Evolutionary conservation across 2,329 filamentous ascomycete species (phyloP).

Genomic region (Beauveria brongniartii): DNA sequence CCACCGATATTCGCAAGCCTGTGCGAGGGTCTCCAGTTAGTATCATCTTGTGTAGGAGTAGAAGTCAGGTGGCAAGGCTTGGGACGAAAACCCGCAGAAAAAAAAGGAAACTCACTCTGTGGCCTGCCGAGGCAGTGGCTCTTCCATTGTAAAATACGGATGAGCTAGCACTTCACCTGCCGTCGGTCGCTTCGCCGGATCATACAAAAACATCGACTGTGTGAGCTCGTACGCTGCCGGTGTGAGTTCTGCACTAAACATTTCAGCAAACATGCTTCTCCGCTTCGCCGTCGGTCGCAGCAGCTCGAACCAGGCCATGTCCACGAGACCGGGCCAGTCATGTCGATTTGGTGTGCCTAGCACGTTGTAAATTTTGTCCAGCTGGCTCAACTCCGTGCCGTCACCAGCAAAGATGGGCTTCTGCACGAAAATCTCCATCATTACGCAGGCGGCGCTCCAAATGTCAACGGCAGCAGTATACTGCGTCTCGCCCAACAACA

Average conservation of each 20-base stretch:
- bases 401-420: conserved; percentile 93
- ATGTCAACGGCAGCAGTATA: conserved; percentile 89
- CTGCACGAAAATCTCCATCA: conserved; percentile 91
- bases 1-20: conserved; percentile 75
- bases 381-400: conserved; percentile 88
- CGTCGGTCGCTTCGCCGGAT: conserved; percentile 74
- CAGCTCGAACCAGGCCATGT: conserved; percentile 96
- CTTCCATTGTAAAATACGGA: conserved; percentile 78
- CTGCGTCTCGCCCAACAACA: conserved; percentile 83
- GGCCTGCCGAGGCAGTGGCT: conserved; percentile 68
- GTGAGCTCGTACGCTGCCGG: conserved; percentile 78
- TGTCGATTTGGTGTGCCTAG: conserved; percentile 77
- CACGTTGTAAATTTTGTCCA: conserved; percentile 93
- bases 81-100: no score
- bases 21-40: conserved; percentile 21
- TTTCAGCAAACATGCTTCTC: conserved; percentile 70
- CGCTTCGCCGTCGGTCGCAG: conserved; percentile 69
- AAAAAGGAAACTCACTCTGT: conserved; percentile 56
- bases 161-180: conserved; percentile 80
- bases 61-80: no score
- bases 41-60: background rate
- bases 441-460: conserved; percentile 95
- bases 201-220: conserved; percentile 77
- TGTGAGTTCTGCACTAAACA: conserved; percentile 70
- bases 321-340: conserved; percentile 84